A percentile compares a stretch with the other conserved stretches of the same genome.
These are phyloP conservation scores for Lathyrus aphaca DNA, from an alignment of 306 rosid species.

Conservation along the genomic window DNA sequence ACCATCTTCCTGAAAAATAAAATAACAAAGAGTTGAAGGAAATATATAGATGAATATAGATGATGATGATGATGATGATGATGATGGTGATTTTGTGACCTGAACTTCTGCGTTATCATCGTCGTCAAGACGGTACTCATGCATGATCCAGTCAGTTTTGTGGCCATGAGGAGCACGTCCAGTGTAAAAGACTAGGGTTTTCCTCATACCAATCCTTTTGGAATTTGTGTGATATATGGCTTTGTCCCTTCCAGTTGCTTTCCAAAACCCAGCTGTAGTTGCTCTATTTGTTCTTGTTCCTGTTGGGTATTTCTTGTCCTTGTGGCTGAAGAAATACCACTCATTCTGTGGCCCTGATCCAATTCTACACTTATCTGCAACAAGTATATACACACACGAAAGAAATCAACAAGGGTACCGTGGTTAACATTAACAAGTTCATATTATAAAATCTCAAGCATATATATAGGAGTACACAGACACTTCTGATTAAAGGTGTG, in stretches of 20 bases:
- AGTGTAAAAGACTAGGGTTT: constrained; percentile 92
- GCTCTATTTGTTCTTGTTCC: constrained; percentile 96
- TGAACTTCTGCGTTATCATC: constrained; percentile 68
- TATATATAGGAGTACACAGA: not conserved
- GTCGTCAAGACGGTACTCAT: constrained; percentile 92
- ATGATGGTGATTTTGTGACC: constrained; percentile 37
- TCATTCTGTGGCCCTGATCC: constrained; percentile 97
- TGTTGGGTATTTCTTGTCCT: constrained; percentile 95
- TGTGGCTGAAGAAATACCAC: constrained; percentile 98
- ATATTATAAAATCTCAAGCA: not conserved
- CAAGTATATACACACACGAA: not conserved
- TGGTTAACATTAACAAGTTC: constrained; percentile 31
- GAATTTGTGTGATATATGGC: constrained; percentile 71
- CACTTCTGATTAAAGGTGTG: not conserved
- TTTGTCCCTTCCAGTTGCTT: constrained; percentile 98
- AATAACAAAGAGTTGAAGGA: not conserved
- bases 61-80: too few species aligned
- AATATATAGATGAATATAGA: too few species aligned
- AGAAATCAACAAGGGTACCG: too few species aligned
- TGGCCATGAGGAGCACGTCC: constrained; percentile 99
- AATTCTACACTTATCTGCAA: constrained; percentile 82
- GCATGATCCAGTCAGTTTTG: constrained; percentile 99
- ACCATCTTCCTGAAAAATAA: constrained; percentile 75
- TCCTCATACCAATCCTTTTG: constrained; percentile 95
- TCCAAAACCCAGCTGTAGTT: constrained; percentile 96